These are phyloP conservation scores for Clonostachys byssicola DNA, from an alignment of 2,329 filamentous ascomycete species.

Conservation along the genomic window DNA sequence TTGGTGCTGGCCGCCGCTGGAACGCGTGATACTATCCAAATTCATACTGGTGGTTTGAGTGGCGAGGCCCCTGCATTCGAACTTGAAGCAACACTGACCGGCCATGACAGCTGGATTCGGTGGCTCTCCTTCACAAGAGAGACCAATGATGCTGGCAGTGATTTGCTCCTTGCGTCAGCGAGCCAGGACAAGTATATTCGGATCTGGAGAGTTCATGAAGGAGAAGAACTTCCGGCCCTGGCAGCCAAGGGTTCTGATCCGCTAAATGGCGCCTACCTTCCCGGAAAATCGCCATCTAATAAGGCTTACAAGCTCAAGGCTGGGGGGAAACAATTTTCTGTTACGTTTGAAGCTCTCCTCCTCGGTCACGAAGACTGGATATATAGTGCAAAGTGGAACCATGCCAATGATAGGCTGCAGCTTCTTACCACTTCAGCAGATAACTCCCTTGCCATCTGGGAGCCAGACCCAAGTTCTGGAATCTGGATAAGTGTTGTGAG, in stretches of 20 bases:
- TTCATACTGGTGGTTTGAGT: slow-evolving; percentile 50
- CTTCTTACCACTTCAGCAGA: slow-evolving; percentile 90
- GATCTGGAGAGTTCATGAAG: slow-evolving; percentile 80
- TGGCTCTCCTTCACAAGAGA: slow-evolving; percentile 76
- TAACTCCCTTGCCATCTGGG: slow-evolving; percentile 92
- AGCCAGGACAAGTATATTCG: slow-evolving; percentile 98
- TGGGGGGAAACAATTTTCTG: slow-evolving; percentile 60
- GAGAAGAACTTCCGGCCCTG: slow-evolving; percentile 57
- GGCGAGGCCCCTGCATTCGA: slow-evolving; percentile 48
- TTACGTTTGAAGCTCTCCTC: slow-evolving; percentile 90
- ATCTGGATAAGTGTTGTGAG: slow-evolving; percentile 86
- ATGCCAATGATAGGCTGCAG: slow-evolving; percentile 51
- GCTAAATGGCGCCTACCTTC: slow-evolving; percentile 51
- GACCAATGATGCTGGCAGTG: slow-evolving; percentile 45
- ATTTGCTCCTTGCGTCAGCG: slow-evolving; percentile 82
- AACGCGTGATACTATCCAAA: slow-evolving; percentile 76
- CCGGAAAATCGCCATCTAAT: slow-evolving; percentile 76
- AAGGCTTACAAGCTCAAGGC: slow-evolving; percentile 77
- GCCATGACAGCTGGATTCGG: slow-evolving; percentile 93
- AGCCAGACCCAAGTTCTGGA: slow-evolving; percentile 75
- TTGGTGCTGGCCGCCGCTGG: slow-evolving; percentile 80
- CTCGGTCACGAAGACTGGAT: slow-evolving; percentile 99
- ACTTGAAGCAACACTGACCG: slow-evolving; percentile 72
- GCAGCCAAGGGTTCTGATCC: slow-evolving; percentile 52
- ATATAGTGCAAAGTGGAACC: slow-evolving; percentile 77